Evolutionary conservation across 306 rosid species (phyloP).

Genomic region (Pyrus bretschneideri): DNA sequence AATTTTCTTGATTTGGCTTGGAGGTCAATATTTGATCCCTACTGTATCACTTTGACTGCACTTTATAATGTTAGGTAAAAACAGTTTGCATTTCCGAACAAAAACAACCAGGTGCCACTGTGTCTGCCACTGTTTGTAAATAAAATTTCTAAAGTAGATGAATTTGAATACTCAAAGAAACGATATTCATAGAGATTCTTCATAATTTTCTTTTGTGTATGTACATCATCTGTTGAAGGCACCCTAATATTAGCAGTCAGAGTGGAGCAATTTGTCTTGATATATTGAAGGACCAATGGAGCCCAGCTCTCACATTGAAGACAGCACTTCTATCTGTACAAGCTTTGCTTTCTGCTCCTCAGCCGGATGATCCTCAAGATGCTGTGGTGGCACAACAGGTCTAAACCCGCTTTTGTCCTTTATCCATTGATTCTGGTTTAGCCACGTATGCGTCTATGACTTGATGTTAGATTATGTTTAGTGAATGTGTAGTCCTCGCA

Average conservation of each 20-base stretch:
- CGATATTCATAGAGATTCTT: neutral
- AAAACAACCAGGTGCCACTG: neutral
- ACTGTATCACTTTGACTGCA: no score
- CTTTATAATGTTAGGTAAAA: neutral
- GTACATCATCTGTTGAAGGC: conserved; percentile 56
- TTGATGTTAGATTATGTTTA: conserved; percentile 1
- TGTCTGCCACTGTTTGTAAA: neutral
- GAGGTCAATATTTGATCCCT: neutral
- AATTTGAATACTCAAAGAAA: neutral
- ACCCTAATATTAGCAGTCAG: conserved; percentile 98
- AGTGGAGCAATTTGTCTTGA: conserved; percentile 98
- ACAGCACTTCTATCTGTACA: conserved; percentile 98
- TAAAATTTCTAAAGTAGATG: neutral
- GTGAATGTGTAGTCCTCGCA: neutral
- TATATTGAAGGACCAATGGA: conserved; percentile 96
- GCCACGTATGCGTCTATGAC: neutral
- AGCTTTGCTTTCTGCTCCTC: conserved; percentile 95
- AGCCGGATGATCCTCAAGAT: conserved; percentile 99
- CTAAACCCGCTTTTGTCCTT: conserved; percentile 1
- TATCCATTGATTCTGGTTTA: neutral
- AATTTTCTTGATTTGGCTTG: neutral
- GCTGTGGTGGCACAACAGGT: conserved; percentile 99
- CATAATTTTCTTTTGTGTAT: conserved; percentile 12
- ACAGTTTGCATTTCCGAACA: neutral
- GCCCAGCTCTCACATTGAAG: conserved; percentile 95